A percentile compares a stretch with the other conserved stretches of the same genome.
Conservation (phyloP, 2,329 filamentous ascomycete species). For the Leptographium wingfieldii region DNA sequence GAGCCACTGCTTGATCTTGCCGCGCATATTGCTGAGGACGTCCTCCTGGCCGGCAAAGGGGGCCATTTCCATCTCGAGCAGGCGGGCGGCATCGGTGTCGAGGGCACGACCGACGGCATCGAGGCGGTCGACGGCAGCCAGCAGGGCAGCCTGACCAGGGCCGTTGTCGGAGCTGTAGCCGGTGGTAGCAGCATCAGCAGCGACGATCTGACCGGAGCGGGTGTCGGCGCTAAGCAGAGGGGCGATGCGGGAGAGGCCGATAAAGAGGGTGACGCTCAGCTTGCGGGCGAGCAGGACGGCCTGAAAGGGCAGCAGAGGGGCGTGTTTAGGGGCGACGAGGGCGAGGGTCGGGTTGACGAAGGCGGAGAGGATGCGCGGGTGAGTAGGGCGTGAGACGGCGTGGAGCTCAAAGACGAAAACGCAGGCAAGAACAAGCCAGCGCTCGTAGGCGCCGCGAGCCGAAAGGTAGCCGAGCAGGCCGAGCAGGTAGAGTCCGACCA, state of each 20-base stretch:
- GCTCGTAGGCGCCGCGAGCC: constrained; percentile 54
- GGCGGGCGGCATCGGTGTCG: constrained; percentile 55
- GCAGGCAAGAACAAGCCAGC: constrained; percentile 44
- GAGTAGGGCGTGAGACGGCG: constrained; percentile 39
- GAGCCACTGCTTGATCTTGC: constrained; percentile 72
- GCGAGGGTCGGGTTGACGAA: constrained; percentile 21
- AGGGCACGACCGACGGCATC: constrained; percentile 44
- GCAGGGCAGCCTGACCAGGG: constrained; percentile 33
- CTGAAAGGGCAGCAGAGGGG: constrained; percentile 75
- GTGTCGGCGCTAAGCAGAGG: constrained; percentile 44
- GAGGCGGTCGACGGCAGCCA: constrained; percentile 54
- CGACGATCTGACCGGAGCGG: constrained; percentile 13
- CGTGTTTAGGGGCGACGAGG: constrained; percentile 27
- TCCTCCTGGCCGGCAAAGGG: constrained; percentile 66
- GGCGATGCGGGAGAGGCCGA: constrained; percentile 70
- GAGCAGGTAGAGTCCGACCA: constrained; percentile 45
- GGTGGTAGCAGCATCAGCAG: constrained; percentile 12
- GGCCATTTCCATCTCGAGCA: constrained; percentile 67
- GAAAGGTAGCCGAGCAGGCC: constrained; percentile 55
- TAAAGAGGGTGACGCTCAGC: constrained; percentile 64
- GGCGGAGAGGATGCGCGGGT: constrained; percentile 27
- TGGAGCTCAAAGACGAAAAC: constrained; percentile 46
- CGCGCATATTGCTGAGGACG: constrained; percentile 49
- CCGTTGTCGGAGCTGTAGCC: constrained; percentile 1
- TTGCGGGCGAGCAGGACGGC: constrained; percentile 63